phyloP scores from a whole-genome alignment of 2,329 filamentous ascomycete species.

The Aspergillus sp. region DNA sequence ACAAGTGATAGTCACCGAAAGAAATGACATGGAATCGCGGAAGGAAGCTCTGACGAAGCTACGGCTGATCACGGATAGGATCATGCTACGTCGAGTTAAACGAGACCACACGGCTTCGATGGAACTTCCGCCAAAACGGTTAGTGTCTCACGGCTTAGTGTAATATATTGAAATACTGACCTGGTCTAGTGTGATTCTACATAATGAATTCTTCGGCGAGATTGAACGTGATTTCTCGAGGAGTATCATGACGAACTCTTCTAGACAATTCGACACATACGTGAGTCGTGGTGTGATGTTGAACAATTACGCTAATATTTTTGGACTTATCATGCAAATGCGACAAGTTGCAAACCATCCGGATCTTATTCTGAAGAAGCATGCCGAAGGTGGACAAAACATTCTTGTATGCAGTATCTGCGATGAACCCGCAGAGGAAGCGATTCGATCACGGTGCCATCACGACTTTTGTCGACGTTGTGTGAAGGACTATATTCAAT shows the following conservation, averaged over 20 bases:
- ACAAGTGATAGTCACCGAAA: conserved; percentile 54
- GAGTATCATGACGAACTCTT: conserved; percentile 91
- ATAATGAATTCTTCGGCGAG: conserved; percentile 94
- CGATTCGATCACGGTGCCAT: conserved; percentile 85
- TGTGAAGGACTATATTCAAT: conserved; percentile 75
- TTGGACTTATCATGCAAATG: conserved; percentile 99
- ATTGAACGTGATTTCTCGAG: conserved; percentile 93
- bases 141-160: conserved; percentile 11
- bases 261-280: conserved; percentile 91
- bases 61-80: conserved; percentile 81
- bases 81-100: conserved; percentile 96
- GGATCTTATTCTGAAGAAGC: conserved; percentile 87
- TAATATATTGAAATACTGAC: conserved; percentile 7
- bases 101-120: conserved; percentile 90
- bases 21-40: conserved; percentile 54
- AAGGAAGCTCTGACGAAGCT: conserved; percentile 75
- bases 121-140: conserved; percentile 92
- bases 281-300: conserved; percentile 91
- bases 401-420: conserved; percentile 91
- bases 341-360: conserved; percentile 96
- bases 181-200: conserved; percentile 66
- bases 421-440: conserved; percentile 93
- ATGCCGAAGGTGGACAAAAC: conserved; percentile 82
- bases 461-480: conserved; percentile 89
- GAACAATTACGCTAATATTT: conserved; percentile 98